Conservation (phyloP, 1,284 basidiomycete genomes). For the Leccinum ponderosum region DNA sequence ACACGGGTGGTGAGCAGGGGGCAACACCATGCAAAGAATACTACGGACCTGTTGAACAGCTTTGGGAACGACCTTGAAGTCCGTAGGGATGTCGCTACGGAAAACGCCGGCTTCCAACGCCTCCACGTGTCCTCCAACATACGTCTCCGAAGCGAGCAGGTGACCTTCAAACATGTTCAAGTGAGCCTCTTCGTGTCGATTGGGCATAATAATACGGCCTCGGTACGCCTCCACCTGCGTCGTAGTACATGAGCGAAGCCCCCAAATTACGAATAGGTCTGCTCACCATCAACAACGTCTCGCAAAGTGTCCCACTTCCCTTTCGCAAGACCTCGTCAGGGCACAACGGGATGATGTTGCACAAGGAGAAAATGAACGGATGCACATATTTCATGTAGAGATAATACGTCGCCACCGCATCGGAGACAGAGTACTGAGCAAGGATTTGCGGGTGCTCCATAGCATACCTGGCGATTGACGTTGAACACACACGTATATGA, state of each 20-base stretch:
- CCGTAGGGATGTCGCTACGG: constrained; percentile 91
- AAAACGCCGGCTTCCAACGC: constrained; percentile 99
- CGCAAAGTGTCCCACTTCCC: constrained; percentile 95
- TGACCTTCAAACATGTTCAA: constrained; percentile 96
- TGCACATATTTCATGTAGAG: constrained; percentile 99
- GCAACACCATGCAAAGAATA: background rate
- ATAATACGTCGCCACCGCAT: constrained; percentile 99
- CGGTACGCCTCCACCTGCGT: constrained; percentile 92
- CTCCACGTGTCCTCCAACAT: constrained; percentile 99
- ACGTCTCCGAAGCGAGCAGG: constrained; percentile 94
- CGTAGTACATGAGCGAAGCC: constrained; percentile 1
- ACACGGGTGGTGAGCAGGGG: constrained; percentile 1
- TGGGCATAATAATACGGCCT: constrained; percentile 95
- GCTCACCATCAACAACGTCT: constrained; percentile 95
- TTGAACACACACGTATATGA: constrained; percentile 1
- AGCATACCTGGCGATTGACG: constrained; percentile 71
- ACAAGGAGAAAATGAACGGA: constrained; percentile 99
- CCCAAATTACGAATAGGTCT: background rate
- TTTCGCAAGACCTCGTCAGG: constrained; percentile 98
- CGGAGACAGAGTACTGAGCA: constrained; percentile 98
- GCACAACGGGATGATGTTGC: constrained; percentile 98
- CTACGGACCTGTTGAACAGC: constrained; percentile 79
- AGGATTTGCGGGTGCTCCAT: constrained; percentile 94
- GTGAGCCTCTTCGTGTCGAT: constrained; percentile 92
- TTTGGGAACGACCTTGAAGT: constrained; percentile 92